These are phyloP conservation scores for Daedaleopsis sinensis DNA, from an alignment of 768 basidiomycete species.

Conservation along the genomic window DNA sequence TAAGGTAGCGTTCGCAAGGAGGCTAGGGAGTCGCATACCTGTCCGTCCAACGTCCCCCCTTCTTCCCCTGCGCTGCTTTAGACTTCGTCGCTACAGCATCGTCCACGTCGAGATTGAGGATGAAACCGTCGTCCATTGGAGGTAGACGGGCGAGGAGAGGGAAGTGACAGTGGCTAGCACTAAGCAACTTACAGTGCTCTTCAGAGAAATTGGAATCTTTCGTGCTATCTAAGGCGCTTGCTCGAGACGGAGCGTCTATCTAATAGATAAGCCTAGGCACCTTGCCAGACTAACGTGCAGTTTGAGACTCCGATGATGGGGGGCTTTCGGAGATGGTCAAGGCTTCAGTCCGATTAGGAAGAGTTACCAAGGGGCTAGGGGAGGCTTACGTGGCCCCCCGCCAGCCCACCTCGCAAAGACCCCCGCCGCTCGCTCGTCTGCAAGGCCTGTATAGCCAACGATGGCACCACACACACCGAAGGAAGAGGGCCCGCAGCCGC, in stretches of 20 bases:
- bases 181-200: conserved; percentile 2
- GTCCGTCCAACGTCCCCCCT: conserved; percentile 78
- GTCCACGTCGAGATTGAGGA: conserved; percentile 63
- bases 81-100: background rate
- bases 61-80: conserved; percentile 36
- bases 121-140: conserved; percentile 73
- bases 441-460: background rate
- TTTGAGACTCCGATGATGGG: background rate
- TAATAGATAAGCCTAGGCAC: conserved; percentile 11
- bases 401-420: background rate
- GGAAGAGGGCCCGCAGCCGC: conserved; percentile 44
- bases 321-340: background rate
- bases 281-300: background rate
- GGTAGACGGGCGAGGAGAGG: background rate
- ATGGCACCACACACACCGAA: conserved; percentile 36
- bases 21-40: conserved; percentile 47
- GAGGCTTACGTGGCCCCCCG: background rate
- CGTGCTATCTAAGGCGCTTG: background rate
- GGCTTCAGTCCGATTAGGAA: background rate
- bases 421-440: conserved; percentile 1
- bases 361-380: background rate
- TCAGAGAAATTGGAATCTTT: background rate
- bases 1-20: conserved; percentile 20
- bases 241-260: background rate
- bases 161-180: background rate